phyloP scores from a whole-genome alignment of 169 alveolate species.

The Perkinsus olseni region DNA sequence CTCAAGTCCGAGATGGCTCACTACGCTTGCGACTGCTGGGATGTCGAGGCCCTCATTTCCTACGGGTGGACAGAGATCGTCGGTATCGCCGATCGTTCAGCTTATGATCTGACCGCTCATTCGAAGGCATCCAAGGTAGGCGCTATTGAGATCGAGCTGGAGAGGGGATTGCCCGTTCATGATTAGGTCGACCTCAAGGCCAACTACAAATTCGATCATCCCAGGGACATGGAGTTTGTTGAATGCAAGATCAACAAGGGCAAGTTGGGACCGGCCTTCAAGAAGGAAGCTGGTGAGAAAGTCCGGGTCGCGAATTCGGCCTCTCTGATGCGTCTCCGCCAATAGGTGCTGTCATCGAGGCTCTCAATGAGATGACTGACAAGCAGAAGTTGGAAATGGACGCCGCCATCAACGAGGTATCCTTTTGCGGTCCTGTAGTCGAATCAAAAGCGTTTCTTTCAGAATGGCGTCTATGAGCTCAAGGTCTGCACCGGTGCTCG shows the following conservation, averaged over 20 bases:
- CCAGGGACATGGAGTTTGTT: slow-evolving; percentile 63
- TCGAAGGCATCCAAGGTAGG: slow-evolving; percentile 63
- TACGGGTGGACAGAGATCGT: slow-evolving; percentile 96
- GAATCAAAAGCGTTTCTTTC: too few species aligned
- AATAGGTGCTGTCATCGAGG: too few species aligned
- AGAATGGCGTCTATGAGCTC: too few species aligned
- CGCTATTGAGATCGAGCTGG: slow-evolving; percentile 18
- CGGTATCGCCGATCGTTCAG: slow-evolving; percentile 95
- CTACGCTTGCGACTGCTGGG: slow-evolving; percentile 99
- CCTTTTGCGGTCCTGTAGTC: too few species aligned
- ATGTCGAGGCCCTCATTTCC: slow-evolving; percentile 91
- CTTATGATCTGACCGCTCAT: slow-evolving; percentile 86
- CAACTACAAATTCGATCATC: slow-evolving; percentile 73
- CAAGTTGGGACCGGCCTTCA: slow-evolving; percentile 69
- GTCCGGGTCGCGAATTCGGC: not conserved
- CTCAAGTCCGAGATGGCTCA: slow-evolving; percentile 96
- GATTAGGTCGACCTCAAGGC: slow-evolving; percentile 57
- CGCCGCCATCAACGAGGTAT: slow-evolving; percentile 33
- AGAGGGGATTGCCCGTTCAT: too few species aligned
- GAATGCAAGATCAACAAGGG: slow-evolving; percentile 68
- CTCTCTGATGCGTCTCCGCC: too few species aligned
- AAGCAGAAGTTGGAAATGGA: slow-evolving; percentile 44
- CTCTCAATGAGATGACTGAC: slow-evolving; percentile 20
- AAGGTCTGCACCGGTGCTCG: too few species aligned
- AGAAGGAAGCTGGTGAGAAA: slow-evolving; percentile 54